A percentile compares a stretch with the other conserved stretches of the same genome.
phyloP scores from a whole-genome alignment of 108 stramenopile genomes.

The Pseudonitzschia delicatissima region DNA sequence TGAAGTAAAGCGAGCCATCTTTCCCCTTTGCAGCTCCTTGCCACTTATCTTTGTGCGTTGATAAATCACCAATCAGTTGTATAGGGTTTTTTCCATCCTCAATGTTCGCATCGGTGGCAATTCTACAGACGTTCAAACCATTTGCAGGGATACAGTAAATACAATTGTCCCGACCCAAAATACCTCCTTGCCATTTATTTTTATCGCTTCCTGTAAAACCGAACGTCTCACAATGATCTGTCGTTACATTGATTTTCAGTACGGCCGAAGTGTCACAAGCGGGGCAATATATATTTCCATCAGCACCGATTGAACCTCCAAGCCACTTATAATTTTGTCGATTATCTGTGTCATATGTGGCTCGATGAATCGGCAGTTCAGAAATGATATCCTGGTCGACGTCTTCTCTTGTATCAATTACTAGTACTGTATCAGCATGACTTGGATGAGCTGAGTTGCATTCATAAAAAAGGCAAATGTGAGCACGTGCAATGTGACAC shows the following conservation, averaged over 20 bases:
- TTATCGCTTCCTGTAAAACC: conserved; percentile 52
- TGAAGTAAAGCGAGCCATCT: conserved; percentile 76
- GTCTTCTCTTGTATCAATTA: conserved; percentile 58
- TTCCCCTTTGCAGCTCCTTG: conserved; percentile 71
- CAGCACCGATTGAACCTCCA: conserved; percentile 68
- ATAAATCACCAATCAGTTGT: conserved; percentile 57
- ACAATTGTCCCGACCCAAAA: conserved; percentile 61
- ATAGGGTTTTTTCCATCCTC: conserved; percentile 36
- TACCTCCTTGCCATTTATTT: conserved; percentile 88
- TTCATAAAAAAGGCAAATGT: no score
- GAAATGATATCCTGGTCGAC: conserved; percentile 27
- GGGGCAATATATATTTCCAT: conserved; percentile 83
- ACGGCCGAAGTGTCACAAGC: conserved; percentile 72
- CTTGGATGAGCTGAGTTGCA: conserved; percentile 50
- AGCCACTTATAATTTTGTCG: conserved; percentile 79
- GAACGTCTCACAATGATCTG: conserved; percentile 42
- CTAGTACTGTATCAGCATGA: conserved; percentile 60
- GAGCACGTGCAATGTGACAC: conserved; percentile 34
- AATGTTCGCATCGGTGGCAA: conserved; percentile 46
- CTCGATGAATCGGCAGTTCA: conserved; percentile 56
- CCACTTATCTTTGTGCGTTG: conserved; percentile 72
- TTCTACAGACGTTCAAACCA: conserved; percentile 55
- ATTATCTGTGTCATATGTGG: conserved; percentile 44
- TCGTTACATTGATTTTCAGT: conserved; percentile 41
- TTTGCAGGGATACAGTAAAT: conserved; percentile 78